phyloP scores from a whole-genome alignment of 495 filamentous ascomycete species.

The Alectoria sarmentosa region DNA sequence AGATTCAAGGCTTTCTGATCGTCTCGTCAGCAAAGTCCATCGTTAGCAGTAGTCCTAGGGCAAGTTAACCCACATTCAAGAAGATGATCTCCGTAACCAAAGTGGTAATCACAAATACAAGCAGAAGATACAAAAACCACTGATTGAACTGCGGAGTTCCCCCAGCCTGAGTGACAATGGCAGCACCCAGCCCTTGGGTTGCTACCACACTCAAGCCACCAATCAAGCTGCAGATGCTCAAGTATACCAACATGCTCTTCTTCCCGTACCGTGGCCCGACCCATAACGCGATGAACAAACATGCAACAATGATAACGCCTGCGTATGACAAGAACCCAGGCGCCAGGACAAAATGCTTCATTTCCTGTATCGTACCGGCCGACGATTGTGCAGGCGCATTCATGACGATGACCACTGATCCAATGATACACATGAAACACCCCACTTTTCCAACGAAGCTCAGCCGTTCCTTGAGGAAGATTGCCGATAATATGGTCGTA shows the following conservation, averaged over 20 bases:
- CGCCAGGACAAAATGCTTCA: conserved; percentile 80
- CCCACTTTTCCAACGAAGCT: conserved; percentile 95
- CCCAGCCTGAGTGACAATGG: conserved; percentile 77
- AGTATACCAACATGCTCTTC: conserved; percentile 95
- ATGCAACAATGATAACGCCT: conserved; percentile 73
- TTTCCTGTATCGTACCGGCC: conserved; percentile 83
- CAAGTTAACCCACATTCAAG: conserved; percentile 66
- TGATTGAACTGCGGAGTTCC: conserved; percentile 87
- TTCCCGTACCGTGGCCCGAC: conserved; percentile 86
- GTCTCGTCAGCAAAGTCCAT: conserved; percentile 6
- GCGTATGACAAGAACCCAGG: conserved; percentile 84
- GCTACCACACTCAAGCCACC: conserved; percentile 93
- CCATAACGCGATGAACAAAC: conserved; percentile 68
- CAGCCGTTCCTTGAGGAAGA: conserved; percentile 91
- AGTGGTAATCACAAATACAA: conserved; percentile 84
- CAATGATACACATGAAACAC: conserved; percentile 91
- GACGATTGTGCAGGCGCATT: conserved; percentile 86
- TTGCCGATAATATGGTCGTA: conserved; percentile 85
- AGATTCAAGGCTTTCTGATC: conserved; percentile 93
- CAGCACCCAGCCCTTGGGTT: conserved; percentile 88
- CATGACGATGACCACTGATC: conserved; percentile 86
- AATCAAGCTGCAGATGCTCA: conserved; percentile 90
- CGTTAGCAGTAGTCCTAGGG: background rate
- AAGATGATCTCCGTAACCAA: conserved; percentile 90
- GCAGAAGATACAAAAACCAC: conserved; percentile 90